A percentile compares a stretch with the other conserved stretches of the same genome.
These are phyloP conservation scores for Jaapia argillacea DNA, from an alignment of 768 basidiomycete genomes.

Conservation along the genomic window DNA sequence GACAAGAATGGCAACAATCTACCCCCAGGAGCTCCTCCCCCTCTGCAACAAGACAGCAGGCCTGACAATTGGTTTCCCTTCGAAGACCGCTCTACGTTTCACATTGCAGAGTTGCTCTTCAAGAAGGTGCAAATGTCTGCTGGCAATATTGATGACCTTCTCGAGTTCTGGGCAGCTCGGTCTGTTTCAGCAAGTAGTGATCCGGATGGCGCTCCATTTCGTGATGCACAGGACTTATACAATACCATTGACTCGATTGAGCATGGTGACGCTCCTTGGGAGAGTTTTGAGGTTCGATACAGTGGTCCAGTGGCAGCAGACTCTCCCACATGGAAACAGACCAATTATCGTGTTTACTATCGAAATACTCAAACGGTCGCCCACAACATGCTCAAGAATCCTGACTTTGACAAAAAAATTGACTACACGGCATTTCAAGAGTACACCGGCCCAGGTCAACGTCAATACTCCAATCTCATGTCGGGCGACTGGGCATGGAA, in stretches of 20 bases:
- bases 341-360: neutral
- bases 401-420: neutral
- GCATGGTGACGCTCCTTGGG: neutral
- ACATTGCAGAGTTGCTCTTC: neutral
- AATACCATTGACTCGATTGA: neutral
- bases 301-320: neutral
- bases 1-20: too few species aligned
- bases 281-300: neutral
- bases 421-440: slow-evolving; percentile 1
- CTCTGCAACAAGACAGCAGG: too few species aligned
- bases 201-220: neutral
- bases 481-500: slow-evolving; percentile 2
- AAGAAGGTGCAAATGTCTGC: neutral
- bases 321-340: neutral
- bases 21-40: too few species aligned
- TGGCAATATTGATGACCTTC: neutral
- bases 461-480: neutral
- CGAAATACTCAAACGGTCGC: neutral
- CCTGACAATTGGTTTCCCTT: too few species aligned
- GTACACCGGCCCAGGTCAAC: neutral
- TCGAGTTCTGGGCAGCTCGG: neutral
- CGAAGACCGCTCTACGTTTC: neutral
- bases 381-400: neutral
- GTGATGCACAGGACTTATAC: neutral
- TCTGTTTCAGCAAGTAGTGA: neutral